phyloP scores from a whole-genome alignment of 2,329 filamentous ascomycete genomes.

The Colletotrichum coccodes region DNA sequence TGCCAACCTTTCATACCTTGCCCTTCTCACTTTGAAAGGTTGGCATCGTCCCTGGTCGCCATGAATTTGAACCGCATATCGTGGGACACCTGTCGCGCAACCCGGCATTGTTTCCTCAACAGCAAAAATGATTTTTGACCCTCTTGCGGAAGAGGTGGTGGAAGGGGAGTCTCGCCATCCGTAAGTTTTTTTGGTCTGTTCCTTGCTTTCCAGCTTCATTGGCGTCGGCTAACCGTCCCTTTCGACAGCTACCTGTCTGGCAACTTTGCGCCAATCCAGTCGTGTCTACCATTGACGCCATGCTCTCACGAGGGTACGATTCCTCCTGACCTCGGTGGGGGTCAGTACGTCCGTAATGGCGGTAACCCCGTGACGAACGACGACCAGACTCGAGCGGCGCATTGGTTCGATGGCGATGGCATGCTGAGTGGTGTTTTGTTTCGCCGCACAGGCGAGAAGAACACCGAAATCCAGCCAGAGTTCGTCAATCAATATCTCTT shows the following conservation, averaged over 20 bases:
- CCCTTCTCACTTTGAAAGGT: neutral
- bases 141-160: neutral
- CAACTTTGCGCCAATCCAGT: conserved; percentile 75
- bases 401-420: conserved; percentile 82
- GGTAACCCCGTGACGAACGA: conserved; percentile 73
- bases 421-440: conserved; percentile 78
- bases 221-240: neutral
- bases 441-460: conserved; percentile 45
- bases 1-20: neutral
- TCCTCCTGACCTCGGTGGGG: conserved; percentile 72
- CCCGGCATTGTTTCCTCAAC: neutral
- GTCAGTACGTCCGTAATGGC: conserved; percentile 79
- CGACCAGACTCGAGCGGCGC: conserved; percentile 69
- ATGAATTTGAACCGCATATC: neutral
- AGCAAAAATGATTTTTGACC: neutral
- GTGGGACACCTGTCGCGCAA: neutral
- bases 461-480: conserved; percentile 62
- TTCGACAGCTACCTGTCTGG: conserved; percentile 64
- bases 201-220: neutral
- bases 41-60: neutral
- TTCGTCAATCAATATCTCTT: conserved; percentile 78
- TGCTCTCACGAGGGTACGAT: conserved; percentile 68
- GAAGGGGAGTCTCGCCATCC: conserved; percentile 7
- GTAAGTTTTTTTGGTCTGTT: neutral
- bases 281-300: conserved; percentile 62